Evolutionary conservation across 2,329 filamentous ascomycete species (phyloP), one percentile per base, ranked within the genome.

Genomic region (Dothistroma septosporum): DNA sequence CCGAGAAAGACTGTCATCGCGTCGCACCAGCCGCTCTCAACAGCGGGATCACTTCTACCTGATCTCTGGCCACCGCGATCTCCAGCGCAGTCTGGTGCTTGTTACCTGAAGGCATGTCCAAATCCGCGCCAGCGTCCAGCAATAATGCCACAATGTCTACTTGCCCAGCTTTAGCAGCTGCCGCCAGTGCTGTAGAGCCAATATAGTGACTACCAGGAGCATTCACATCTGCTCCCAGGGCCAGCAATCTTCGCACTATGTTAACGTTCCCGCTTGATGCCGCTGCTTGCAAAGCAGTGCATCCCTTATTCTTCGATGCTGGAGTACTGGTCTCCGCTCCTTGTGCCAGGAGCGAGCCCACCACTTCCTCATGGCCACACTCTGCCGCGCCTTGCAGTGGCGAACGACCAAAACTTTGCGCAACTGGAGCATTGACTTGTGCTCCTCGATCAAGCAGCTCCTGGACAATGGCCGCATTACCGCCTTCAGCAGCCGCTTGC

Each of bases 271-370:
- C 66, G 5, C 14, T 55, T 3, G 35, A 49, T 0, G 64, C 59
- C 22, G 66, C 68, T 19, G 58, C 66, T 55, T 70, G 66, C 16
- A 70, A 47, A 14, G 66, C 61, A 3, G 66, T 69, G 12, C 61
- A 11, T 7, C 62, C 66, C 53, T 24, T 61, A 31, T 68, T 65
- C 57, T 60, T 67, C n/a, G 55, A 59, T 16, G 56, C 31, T 8
- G 61, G 44, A 2, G 61, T 56, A 22, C 68, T 64, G 32, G 67
- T 52, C 9, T 63, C 53, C 14, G 64, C 63, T 2, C 65, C 63
- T 10, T 21, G 24, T 14, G n/a, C 47, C 21, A 37, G 4, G 68
- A 53, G 49, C 68, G 50, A 14, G 3, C 33, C 33, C 33, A 37
- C 33, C 48, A 41, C 32, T 66, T 56, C 9, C 64, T 63, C 10